Evolutionary conservation across 345 rosid species (phyloP), one percentile per base, ranked within the genome.

Genomic region (Linum trigynum): DNA sequence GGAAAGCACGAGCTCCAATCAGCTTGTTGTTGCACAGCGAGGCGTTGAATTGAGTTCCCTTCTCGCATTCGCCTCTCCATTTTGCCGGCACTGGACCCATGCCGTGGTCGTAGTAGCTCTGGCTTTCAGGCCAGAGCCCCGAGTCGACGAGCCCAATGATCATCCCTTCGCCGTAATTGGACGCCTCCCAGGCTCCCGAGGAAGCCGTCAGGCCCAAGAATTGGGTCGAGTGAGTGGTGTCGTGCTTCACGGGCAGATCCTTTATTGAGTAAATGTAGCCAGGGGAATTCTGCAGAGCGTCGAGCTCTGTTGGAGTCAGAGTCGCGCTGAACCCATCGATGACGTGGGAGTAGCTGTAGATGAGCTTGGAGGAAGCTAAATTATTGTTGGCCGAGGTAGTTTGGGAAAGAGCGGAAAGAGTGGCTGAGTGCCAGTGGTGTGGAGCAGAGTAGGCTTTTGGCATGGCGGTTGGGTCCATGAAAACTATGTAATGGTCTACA

Each of bases 391-490:
- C 53, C 12, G 15, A 12, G 4, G 57, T 12, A 57, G 11, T 57
- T 57, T 5, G 16, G 4, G 59, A 57, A 57, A 57, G 32, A 16
- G 59, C 14, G 59, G 11, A 12, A 16, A 57, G 59, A 16, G 59
- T 57, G 59, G 59, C 59, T 9, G 9, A 57, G 59, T 57, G 38
- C 59, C 59, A 57, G 59, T 57, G 59, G 11, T 57, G 59, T 57
- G 14, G 35, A 35, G 59, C n/a, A 4, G 59, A 57, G 59, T 14
- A 57, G 35, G 59, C 59, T 16, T 35, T 57, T 3, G 59, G 59
- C 59, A 57, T 57, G 32, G 32, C 59, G 6, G 4, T 16, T 9
- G 59, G 16, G 59, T 57, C 59, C 59, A 57, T 57, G 59, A 16
- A 35, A 35, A 57, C 38, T 57, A 57, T 57, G 59, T 57, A 57